Evolutionary conservation across 192 early-diverging fungal species (phyloP).

Genomic region (Coemansia brasiliensis): DNA sequence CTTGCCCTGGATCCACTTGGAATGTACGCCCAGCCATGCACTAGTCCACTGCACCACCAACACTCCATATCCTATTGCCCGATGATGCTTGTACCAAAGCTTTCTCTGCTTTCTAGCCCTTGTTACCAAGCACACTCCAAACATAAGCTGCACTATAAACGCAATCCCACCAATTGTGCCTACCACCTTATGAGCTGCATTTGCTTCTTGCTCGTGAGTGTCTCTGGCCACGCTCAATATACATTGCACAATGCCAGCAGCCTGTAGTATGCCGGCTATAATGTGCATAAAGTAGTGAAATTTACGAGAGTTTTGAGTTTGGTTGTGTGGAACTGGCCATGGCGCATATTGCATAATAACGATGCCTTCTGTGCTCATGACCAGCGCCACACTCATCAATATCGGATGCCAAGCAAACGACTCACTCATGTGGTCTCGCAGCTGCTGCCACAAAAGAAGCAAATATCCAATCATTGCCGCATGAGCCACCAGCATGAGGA

Average conservation of each 20-base stretch:
- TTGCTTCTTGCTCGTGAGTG: too few relatives aligned
- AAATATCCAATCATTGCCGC: conserved; percentile 8
- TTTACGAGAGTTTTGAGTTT: background rate
- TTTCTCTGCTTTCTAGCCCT: background rate
- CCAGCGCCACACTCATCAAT: conserved; percentile 27
- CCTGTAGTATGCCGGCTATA: background rate
- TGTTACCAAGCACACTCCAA: conserved; percentile 8
- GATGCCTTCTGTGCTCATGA: conserved; percentile 16
- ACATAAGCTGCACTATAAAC: conserved; percentile 13
- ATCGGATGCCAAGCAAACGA: conserved; percentile 28
- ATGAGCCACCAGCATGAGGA: conserved; percentile 12
- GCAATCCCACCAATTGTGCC: conserved; percentile 11
- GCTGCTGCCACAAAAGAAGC: background rate
- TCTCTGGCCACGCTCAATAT: background rate
- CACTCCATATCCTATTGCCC: conserved; percentile 11
- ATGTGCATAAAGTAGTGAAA: background rate
- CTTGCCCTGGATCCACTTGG: conserved; percentile 8
- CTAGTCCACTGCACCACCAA: conserved; percentile 22
- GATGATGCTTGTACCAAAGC: conserved; percentile 16
- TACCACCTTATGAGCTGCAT: conserved; percentile 4
- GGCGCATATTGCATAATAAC: conserved; percentile 15
- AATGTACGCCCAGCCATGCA: conserved; percentile 35
- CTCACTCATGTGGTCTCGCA: background rate
- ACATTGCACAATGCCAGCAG: conserved; percentile 4
- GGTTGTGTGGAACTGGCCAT: conserved; percentile 8